Evolutionary conservation across 345 rosid genomes (phyloP).

Genomic region (Citrus mangshanensis): DNA sequence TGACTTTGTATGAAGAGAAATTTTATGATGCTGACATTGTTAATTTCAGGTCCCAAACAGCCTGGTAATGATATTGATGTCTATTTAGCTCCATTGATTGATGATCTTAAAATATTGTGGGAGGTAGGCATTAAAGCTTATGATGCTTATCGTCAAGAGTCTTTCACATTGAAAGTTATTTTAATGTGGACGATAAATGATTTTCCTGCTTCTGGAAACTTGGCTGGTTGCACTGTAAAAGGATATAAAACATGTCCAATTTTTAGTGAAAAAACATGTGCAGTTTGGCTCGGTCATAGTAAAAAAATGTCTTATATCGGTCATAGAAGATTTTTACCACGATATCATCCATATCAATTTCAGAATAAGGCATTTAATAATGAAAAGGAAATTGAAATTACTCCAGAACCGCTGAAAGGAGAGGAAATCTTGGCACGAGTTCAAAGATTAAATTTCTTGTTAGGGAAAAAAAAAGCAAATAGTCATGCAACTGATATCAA

Average conservation of each 20-base stretch:
- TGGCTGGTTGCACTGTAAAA: background rate
- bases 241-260: background rate
- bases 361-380: background rate
- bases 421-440: too few relatives aligned
- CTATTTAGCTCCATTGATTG: background rate
- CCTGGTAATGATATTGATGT: background rate
- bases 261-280: background rate
- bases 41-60: background rate
- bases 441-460: too few relatives aligned
- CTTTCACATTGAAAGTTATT: background rate
- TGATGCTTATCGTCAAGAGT: background rate
- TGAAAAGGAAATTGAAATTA: too few relatives aligned
- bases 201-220: background rate
- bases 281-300: too few relatives aligned
- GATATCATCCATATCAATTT: background rate
- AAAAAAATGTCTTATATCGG: background rate
- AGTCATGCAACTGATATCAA: too few relatives aligned
- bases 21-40: background rate
- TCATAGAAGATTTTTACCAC: background rate
- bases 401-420: too few relatives aligned
- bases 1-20: background rate
- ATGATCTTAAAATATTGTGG: background rate
- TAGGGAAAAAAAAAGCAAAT: too few relatives aligned
- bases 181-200: background rate
- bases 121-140: background rate